Conservation (phyloP, 129 eudicot genomes). For the Helichrysum umbraculigerum region DNA sequence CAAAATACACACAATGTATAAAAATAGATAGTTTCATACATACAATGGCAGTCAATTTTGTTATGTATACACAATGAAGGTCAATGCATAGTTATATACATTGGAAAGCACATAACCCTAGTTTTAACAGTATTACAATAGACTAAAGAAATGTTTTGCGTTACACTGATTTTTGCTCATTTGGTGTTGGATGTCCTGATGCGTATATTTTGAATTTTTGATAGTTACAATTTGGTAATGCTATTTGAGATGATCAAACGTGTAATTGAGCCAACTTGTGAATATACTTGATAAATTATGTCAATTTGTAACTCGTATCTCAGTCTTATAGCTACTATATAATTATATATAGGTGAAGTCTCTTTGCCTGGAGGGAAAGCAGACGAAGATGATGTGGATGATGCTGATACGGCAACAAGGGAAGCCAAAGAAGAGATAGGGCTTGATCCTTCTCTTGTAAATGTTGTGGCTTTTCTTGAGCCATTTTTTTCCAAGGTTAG, state of each 20-base stretch:
- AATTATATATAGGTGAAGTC: constrained; percentile 67
- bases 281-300: neutral
- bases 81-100: no score
- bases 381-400: constrained; percentile 76
- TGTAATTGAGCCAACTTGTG: neutral
- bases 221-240: neutral
- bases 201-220: no score
- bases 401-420: constrained; percentile 78
- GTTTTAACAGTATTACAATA: neutral
- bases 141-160: neutral
- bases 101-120: neutral
- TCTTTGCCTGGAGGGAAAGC: constrained; percentile 94
- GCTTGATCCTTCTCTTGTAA: constrained; percentile 75
- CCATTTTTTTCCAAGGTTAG: constrained; percentile 91
- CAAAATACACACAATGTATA: no score
- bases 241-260: neutral
- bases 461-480: constrained; percentile 83
- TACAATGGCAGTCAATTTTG: no score
- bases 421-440: constrained; percentile 99
- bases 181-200: neutral
- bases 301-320: neutral
- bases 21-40: no score
- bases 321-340: neutral
- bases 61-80: no score
- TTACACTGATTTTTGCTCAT: neutral